A percentile compares a stretch with the other conserved stretches of the same genome.
Conservation (phyloP, 1,284 basidiomycete species). For the Cystobasidium pallidum region DNA sequence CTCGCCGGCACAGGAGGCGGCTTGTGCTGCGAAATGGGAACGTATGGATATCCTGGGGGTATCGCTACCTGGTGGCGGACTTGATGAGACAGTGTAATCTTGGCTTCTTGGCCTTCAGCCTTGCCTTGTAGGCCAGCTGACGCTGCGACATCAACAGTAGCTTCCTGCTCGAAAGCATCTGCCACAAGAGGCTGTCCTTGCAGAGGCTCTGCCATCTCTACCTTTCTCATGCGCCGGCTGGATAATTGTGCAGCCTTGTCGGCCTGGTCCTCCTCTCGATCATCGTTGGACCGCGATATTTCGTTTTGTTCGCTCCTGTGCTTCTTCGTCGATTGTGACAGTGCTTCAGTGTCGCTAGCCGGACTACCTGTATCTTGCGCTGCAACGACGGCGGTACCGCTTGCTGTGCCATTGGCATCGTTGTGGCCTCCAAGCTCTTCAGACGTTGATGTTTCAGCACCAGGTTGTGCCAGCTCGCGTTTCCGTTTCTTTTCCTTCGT, state of each 20-base stretch:
- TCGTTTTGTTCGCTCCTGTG: constrained; percentile 27
- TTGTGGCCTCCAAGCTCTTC: background rate
- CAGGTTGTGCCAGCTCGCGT: constrained; percentile 23
- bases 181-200: constrained; percentile 37
- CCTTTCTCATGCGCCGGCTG: background rate
- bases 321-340: constrained; percentile 13
- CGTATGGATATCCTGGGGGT: constrained; percentile 87
- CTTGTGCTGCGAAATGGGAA: constrained; percentile 89
- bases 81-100: constrained; percentile 57
- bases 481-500: constrained; percentile 32
- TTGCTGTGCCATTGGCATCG: background rate
- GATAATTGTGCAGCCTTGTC: background rate
- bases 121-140: constrained; percentile 42
- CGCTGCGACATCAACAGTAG: constrained; percentile 34
- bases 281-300: constrained; percentile 10
- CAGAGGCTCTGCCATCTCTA: constrained; percentile 40
- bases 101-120: constrained; percentile 30
- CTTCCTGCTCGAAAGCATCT: constrained; percentile 45
- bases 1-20: constrained; percentile 87
- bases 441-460: constrained; percentile 4
- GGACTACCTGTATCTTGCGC: background rate
- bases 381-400: constrained; percentile 4
- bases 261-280: constrained; percentile 7
- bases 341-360: background rate
- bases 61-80: constrained; percentile 94